These are phyloP conservation scores for Plasmodium reichenowi DNA, from an alignment of 169 alveolate species.

Conservation along the genomic window DNA sequence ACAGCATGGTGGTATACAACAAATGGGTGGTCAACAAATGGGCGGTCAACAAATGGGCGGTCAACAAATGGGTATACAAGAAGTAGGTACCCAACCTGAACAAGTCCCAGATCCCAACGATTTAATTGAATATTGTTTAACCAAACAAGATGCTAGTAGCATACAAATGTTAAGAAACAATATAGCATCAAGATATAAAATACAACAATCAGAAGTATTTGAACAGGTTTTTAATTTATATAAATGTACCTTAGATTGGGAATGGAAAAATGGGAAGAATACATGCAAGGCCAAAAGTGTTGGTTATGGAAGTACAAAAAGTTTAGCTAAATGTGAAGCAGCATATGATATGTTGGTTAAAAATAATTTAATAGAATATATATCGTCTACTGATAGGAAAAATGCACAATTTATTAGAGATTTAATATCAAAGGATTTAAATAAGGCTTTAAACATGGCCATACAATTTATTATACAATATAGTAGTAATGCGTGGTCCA, in stretches of 20 bases:
- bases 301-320: conserved; percentile 74
- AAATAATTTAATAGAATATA: conserved; percentile 66
- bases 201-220: conserved; percentile 68
- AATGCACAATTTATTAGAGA: conserved; percentile 74
- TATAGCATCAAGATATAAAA: conserved; percentile 69
- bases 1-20: conserved; percentile 11
- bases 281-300: conserved; percentile 70
- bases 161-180: conserved; percentile 75
- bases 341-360: conserved; percentile 75
- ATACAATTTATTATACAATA: conserved; percentile 62
- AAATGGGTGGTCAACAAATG: conserved; percentile 10
- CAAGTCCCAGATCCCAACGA: conserved; percentile 47
- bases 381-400: conserved; percentile 73
- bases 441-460: conserved; percentile 56
- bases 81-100: too few species aligned
- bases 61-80: conserved; percentile 8
- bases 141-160: conserved; percentile 71
- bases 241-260: conserved; percentile 74
- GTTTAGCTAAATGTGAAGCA: conserved; percentile 74
- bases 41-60: background rate
- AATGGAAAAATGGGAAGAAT: conserved; percentile 74
- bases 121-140: conserved; percentile 41
- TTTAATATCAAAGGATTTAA: conserved; percentile 59
- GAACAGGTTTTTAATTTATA: conserved; percentile 73
- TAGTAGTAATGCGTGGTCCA: conserved; percentile 77